Evolutionary conservation across 164 flowering plant species (phyloP), one percentile per base, ranked within the genome.

Genomic region (Vitis cinerea): DNA sequence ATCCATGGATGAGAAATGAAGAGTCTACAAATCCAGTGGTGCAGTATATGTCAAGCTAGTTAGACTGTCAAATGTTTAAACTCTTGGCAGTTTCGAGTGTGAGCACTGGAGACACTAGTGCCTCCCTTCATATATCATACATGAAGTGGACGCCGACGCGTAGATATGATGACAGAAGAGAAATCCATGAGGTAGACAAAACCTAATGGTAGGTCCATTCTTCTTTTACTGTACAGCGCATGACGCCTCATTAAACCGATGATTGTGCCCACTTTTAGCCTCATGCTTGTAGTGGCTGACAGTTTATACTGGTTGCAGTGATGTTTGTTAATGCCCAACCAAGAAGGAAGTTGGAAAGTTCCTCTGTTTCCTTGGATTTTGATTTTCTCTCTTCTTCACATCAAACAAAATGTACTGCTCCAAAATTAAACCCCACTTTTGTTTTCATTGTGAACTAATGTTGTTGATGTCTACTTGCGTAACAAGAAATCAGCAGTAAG

Each of bases 191-290:
- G 53, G 62, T n/a, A 49, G 67, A 63, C 72, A 69, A 69, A 64
- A 63, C 37, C 31, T 11, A 14, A 64, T 69, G 72, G 59, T 75
- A 62, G 71, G 73, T 37, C 67, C 65, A 13, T 4, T n/a, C 2
- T 31, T 1, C 52, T 71, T 72, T 37, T 12, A 49, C 67, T 63
- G 53, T 64, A 63, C 68, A 37, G 44, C 7, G 70, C 67, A 70
- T 70, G 74, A 53, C 60, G 19, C 48, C 13, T 29, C 8, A 16
- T 64, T 13, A 1, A 10, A 37, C 67, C n/a, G 10, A 51, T 72
- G 59, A 63, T 63, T 58, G 31, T 68, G 51, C 67, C 64, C 63
- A 62, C 57, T 14, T 3, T 52, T 17, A 30, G 15, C 54, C n/a
- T 15, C n/a, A 1, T 63, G 15, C 19, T 16, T 15, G 19, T 59